phyloP scores from a whole-genome alignment of 768 basidiomycete genomes.

The Trametes gibbosa region DNA sequence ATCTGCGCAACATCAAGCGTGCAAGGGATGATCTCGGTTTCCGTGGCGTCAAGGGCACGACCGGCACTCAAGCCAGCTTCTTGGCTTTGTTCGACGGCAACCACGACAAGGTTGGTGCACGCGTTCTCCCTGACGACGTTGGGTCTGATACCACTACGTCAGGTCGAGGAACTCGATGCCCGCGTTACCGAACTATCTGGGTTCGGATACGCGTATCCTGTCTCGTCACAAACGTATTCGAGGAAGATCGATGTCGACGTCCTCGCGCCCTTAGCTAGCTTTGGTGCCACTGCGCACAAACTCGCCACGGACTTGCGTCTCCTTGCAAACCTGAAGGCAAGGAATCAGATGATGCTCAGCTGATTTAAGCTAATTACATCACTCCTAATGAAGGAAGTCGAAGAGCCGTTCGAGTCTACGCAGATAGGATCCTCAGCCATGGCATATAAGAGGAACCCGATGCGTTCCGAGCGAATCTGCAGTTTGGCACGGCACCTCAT shows the following conservation, averaged over 20 bases:
- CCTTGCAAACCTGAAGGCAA: conserved; percentile 85
- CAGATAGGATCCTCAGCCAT: conserved; percentile 97
- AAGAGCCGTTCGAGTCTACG: conserved; percentile 98
- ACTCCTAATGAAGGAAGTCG: conserved; percentile 68
- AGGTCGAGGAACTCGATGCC: conserved; percentile 87
- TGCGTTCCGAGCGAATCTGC: conserved; percentile 98
- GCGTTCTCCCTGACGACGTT: not conserved
- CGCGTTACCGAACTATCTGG: conserved; percentile 90
- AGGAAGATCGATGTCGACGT: conserved; percentile 97
- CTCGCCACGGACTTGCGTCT: conserved; percentile 94
- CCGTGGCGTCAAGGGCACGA: conserved; percentile 99
- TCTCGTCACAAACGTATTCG: conserved; percentile 98
- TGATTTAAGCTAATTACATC: not conserved
- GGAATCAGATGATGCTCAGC: conserved; percentile 17
- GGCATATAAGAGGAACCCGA: conserved; percentile 99
- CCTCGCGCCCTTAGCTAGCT: conserved; percentile 81
- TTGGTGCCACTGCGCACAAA: conserved; percentile 96
- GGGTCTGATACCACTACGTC: not conserved
- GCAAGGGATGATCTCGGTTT: conserved; percentile 92
- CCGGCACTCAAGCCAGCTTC: conserved; percentile 97
- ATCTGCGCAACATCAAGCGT: conserved; percentile 87
- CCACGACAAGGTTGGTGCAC: conserved; percentile 72
- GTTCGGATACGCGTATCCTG: conserved; percentile 93
- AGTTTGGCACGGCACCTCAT: conserved; percentile 94
- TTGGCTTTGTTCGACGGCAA: conserved; percentile 92